Base-by-base conservation (phyloP, 345 rosid species). In the Pistacia vera region DNA sequence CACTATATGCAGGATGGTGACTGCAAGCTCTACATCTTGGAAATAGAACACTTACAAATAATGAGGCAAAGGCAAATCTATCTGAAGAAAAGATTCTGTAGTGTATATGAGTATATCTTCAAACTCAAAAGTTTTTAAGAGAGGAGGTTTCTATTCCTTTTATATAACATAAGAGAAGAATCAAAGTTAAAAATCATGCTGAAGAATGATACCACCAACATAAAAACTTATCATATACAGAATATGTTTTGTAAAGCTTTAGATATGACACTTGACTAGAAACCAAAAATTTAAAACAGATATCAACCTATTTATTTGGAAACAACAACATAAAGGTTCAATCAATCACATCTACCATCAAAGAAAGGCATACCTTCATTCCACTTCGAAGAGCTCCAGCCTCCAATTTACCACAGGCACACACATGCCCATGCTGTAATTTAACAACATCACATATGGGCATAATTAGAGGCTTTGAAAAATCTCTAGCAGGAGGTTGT, bases 331-430 rank as follows among this genome's bases (percentile, higher is more conserved):
- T 14, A 18, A 54, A 54, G 57, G 57, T 54, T 54, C 57, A 54
- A 14, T 54, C 57, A 54, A 54, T 54, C n/a, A 54, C 57, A 54
- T 54, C 7, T 13, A 54, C 18, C 57, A 54, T 0, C 9, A 62
- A 46, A 65, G 28, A 72, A 66, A 60, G 64, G 38, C 77, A 63
- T 88, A 97, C 99, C 93, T 94, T 94, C 44, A 83, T 83, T 70
- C 99, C 98, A 81, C 82, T 82, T 77, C 88, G 94, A 81, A 94
- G 83, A 77, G 99, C 99, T 81, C 99, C 99, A 66, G 96, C 84
- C 83, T 87, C 98, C 83, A 94, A 80, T 87, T 97, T 97, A 36
- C 98, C 99, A 64, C 91, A 84, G 55, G 89, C 97, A 80, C 97
- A 91, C 61, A 97, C 90, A 76, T 86, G 97, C 52, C 92, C 91